These are phyloP conservation scores for Aspergillus sp. DNA, from an alignment of 2,329 filamentous ascomycete species.

Conservation along the genomic window DNA sequence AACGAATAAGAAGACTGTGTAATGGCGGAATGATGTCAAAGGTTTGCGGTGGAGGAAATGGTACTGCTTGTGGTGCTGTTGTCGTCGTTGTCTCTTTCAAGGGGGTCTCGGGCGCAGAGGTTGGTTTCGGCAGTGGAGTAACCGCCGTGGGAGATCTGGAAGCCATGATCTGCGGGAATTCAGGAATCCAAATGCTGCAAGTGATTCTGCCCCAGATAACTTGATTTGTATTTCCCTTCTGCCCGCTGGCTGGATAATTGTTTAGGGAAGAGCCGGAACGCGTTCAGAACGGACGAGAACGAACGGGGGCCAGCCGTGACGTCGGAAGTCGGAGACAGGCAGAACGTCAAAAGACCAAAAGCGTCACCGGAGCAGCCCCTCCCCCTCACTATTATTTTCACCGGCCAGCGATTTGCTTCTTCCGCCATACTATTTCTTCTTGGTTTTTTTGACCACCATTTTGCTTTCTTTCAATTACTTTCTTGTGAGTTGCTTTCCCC, in stretches of 20 bases:
- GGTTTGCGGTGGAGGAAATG: slow-evolving; percentile 70
- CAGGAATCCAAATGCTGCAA: slow-evolving; percentile 2
- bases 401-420: no score
- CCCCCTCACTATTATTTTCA: slow-evolving; percentile 8
- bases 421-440: slow-evolving; percentile 3
- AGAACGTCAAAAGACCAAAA: slow-evolving; percentile 21
- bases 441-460: slow-evolving; percentile 5
- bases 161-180: slow-evolving; percentile 26
- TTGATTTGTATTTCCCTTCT: no score
- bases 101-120: slow-evolving; percentile 30
- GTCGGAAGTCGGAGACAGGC: slow-evolving; percentile 15
- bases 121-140: slow-evolving; percentile 41
- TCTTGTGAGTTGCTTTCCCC: slow-evolving; percentile 6
- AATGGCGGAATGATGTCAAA: slow-evolving; percentile 85
- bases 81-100: slow-evolving; percentile 15
- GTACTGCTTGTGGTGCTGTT: slow-evolving; percentile 44
- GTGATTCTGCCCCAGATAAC: no score
- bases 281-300: slow-evolving; percentile 8
- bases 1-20: slow-evolving; percentile 68
- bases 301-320: slow-evolving; percentile 20
- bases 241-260: slow-evolving; percentile 8
- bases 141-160: slow-evolving; percentile 26
- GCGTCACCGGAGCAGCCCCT: slow-evolving; percentile 30
- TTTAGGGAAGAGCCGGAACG: slow-evolving; percentile 34
- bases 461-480: slow-evolving; percentile 2